A percentile compares a stretch with the other conserved stretches of the same genome.
Conservation (phyloP, 2,329 filamentous ascomycete species). For the Trichoderma sp. region DNA sequence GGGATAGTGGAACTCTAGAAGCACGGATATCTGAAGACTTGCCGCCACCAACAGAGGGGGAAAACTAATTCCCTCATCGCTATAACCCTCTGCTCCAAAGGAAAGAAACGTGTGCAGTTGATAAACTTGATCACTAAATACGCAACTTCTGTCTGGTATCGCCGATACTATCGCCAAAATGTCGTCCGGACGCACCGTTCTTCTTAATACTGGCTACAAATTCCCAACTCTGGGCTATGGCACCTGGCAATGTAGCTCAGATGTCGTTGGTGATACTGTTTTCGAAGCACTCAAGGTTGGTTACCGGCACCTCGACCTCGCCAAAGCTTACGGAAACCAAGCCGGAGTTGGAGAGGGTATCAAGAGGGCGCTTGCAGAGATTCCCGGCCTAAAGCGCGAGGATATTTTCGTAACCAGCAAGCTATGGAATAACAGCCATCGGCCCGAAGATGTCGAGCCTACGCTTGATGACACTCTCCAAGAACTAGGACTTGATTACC, state of each 20-base stretch:
- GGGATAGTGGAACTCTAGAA: neutral
- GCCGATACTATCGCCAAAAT: slow-evolving; percentile 40
- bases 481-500: slow-evolving; percentile 58
- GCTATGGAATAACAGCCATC: slow-evolving; percentile 60
- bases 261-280: slow-evolving; percentile 65
- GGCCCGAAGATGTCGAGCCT: slow-evolving; percentile 59
- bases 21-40: neutral
- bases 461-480: slow-evolving; percentile 58
- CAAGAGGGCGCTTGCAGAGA: slow-evolving; percentile 46
- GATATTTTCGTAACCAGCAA: slow-evolving; percentile 57
- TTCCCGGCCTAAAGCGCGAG: slow-evolving; percentile 52
- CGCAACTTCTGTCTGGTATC: neutral
- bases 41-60: neutral
- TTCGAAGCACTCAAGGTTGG: slow-evolving; percentile 63
- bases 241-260: slow-evolving; percentile 68
- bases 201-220: slow-evolving; percentile 64
- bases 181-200: slow-evolving; percentile 59
- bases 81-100: neutral
- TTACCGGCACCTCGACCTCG: slow-evolving; percentile 62
- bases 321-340: slow-evolving; percentile 65
- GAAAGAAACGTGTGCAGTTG: neutral
- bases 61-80: neutral
- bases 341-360: slow-evolving; percentile 58
- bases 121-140: neutral
- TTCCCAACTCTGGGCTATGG: slow-evolving; percentile 63